Percentiles rank a stretch among this genome's conserved stretches.
phyloP scores from a whole-genome alignment of 768 basidiomycete species.

The Leccinum ochraceum region DNA sequence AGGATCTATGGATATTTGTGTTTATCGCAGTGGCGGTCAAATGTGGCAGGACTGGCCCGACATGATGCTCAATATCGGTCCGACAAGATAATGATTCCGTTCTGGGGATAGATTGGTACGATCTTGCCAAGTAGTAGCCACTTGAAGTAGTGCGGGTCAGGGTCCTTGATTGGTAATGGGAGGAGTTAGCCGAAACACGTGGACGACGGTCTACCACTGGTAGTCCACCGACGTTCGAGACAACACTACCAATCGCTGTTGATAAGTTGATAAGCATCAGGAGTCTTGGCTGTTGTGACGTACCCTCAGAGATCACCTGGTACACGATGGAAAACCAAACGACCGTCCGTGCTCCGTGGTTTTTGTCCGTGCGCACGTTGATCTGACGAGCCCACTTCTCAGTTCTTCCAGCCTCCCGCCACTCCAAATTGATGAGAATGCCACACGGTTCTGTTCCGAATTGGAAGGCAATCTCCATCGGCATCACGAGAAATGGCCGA shows the following conservation, averaged over 20 bases:
- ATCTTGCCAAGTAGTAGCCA: not conserved
- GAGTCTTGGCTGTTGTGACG: not conserved
- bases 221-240: no score
- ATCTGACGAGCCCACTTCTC: slow-evolving; percentile 47
- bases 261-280: slow-evolving; percentile 56
- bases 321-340: slow-evolving; percentile 75
- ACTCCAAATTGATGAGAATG: not conserved
- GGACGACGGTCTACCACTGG: not conserved
- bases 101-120: not conserved
- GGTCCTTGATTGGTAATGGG: not conserved
- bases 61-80: not conserved
- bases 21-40: not conserved
- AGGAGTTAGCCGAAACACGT: not conserved
- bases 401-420: slow-evolving; percentile 33
- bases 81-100: not conserved
- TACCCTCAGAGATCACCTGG: slow-evolving; percentile 75
- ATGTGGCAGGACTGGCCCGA: not conserved
- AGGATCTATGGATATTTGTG: not conserved
- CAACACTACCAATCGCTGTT: not conserved
- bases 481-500: not conserved
- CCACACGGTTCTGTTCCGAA: not conserved
- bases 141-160: not conserved
- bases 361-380: slow-evolving; percentile 73
- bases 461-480: not conserved
- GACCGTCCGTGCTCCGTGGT: slow-evolving; percentile 78